These are phyloP conservation scores for Beta corolliflora DNA, from an alignment of 179 eudicot species.

Conservation along the genomic window DNA sequence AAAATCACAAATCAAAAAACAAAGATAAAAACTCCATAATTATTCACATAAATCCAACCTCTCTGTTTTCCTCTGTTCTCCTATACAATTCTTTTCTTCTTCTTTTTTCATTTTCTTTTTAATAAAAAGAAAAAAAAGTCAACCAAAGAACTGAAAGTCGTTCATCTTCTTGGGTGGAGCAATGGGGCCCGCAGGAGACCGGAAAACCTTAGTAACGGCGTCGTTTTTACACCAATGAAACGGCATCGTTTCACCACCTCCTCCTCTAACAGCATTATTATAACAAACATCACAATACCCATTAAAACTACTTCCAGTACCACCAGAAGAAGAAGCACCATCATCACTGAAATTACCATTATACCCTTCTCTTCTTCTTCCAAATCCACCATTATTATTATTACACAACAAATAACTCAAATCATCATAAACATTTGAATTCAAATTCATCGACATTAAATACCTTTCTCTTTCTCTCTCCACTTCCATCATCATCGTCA, in stretches of 20 bases:
- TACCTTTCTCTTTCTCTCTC: constrained; percentile 30
- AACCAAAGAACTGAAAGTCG: background rate
- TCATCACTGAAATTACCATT: constrained; percentile 12
- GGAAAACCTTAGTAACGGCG: constrained; percentile 17
- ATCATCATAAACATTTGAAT: constrained; percentile 33
- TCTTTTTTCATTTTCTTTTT: no score
- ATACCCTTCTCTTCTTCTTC: background rate
- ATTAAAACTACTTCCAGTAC: constrained; percentile 22
- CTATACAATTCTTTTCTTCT: background rate
- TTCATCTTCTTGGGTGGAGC: constrained; percentile 4
- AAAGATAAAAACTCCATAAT: background rate
- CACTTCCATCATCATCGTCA: constrained; percentile 9
- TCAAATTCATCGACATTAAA: constrained; percentile 27
- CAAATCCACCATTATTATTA: background rate
- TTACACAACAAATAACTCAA: background rate
- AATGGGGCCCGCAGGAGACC: background rate
- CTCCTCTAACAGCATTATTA: constrained; percentile 3
- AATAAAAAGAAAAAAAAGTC: background rate
- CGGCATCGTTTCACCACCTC: constrained; percentile 26
- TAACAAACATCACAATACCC: constrained; percentile 39
- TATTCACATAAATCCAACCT: background rate
- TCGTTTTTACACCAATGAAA: constrained; percentile 43
- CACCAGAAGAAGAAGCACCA: constrained; percentile 19
- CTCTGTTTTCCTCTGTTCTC: no score
- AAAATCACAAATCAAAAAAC: background rate